Conservation (phyloP, 495 filamentous ascomycete species). For the Penicillium fimorum region DNA sequence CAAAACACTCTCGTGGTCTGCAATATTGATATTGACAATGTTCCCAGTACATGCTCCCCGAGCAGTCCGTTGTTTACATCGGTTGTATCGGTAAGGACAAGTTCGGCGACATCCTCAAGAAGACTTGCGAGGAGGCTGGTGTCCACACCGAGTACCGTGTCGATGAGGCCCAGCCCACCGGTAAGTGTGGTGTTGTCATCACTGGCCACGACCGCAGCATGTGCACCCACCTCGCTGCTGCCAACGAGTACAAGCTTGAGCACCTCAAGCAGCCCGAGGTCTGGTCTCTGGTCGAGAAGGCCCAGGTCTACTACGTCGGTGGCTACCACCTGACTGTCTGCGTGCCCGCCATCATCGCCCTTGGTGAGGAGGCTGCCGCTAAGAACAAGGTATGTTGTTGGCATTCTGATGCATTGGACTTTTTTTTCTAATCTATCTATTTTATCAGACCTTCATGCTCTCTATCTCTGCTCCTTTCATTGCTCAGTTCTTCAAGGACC, state of each 20-base stretch:
- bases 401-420: not conserved
- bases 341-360: conserved; percentile 81
- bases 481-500: conserved; percentile 95
- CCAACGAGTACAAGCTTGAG: conserved; percentile 93
- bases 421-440: conserved; percentile 7
- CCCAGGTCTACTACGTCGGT: conserved; percentile 86
- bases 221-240: conserved; percentile 93
- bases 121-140: conserved; percentile 76
- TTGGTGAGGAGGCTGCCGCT: conserved; percentile 82
- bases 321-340: conserved; percentile 89
- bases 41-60: conserved; percentile 79
- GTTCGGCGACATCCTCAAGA: conserved; percentile 79
- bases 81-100: conserved; percentile 92
- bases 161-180: conserved; percentile 76
- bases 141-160: conserved; percentile 91
- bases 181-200: conserved; percentile 94
- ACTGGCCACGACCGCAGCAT: conserved; percentile 90
- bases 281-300: conserved; percentile 86
- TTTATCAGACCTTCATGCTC: conserved; percentile 68
- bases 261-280: conserved; percentile 89
- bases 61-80: conserved; percentile 84
- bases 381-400: conserved; percentile 68
- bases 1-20: not conserved
- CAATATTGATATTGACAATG: conserved; percentile 10
- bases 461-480: conserved; percentile 95